A percentile compares a stretch with the other conserved stretches of the same genome.
Conservation (phyloP, 176 grass and related monocot species). For the Poa pratensis region DNA sequence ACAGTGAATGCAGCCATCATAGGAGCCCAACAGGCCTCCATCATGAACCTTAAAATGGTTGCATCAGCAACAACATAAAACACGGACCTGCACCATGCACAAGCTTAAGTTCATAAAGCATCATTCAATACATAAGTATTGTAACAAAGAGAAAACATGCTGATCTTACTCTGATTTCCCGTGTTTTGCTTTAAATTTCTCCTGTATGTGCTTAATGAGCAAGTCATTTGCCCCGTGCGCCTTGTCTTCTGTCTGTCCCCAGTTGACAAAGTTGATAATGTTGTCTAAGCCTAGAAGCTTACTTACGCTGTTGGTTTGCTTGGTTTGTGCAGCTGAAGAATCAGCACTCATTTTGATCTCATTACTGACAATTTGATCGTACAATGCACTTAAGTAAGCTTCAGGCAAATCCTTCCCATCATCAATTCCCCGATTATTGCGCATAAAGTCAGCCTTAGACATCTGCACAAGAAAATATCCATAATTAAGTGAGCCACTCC, state of each 20-base stretch:
- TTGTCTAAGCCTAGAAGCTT: slow-evolving; percentile 94
- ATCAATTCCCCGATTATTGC: slow-evolving; percentile 97
- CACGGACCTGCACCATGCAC: slow-evolving; percentile 67
- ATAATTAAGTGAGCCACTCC: slow-evolving; percentile 24
- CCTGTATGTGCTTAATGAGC: slow-evolving; percentile 95
- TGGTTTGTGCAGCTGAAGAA: slow-evolving; percentile 60
- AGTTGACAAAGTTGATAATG: slow-evolving; percentile 88
- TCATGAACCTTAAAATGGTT: slow-evolving; percentile 93
- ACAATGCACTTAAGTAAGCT: slow-evolving; percentile 78
- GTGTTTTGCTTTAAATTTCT: slow-evolving; percentile 93
- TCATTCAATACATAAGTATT: slow-evolving; percentile 21
- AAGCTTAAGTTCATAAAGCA: slow-evolving; percentile 42
- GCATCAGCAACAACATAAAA: slow-evolving; percentile 89
- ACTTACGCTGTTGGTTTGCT: slow-evolving; percentile 73
- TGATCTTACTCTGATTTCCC: slow-evolving; percentile 89
- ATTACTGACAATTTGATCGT: slow-evolving; percentile 93
- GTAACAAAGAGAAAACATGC: slow-evolving; percentile 9
- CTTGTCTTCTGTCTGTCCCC: slow-evolving; percentile 87
- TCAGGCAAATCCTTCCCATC: slow-evolving; percentile 94
- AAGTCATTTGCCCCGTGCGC: slow-evolving; percentile 89
- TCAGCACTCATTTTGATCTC: slow-evolving; percentile 99
- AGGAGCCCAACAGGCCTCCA: slow-evolving; percentile 98
- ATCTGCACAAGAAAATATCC: slow-evolving; percentile 65
- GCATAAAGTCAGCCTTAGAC: slow-evolving; percentile 94
- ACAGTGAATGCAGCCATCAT: slow-evolving; percentile 99